A percentile compares a stretch with the other conserved stretches of the same genome.
These are phyloP conservation scores for Aspergillus sp. DNA, from an alignment of 2,329 filamentous ascomycete species.

Conservation along the genomic window DNA sequence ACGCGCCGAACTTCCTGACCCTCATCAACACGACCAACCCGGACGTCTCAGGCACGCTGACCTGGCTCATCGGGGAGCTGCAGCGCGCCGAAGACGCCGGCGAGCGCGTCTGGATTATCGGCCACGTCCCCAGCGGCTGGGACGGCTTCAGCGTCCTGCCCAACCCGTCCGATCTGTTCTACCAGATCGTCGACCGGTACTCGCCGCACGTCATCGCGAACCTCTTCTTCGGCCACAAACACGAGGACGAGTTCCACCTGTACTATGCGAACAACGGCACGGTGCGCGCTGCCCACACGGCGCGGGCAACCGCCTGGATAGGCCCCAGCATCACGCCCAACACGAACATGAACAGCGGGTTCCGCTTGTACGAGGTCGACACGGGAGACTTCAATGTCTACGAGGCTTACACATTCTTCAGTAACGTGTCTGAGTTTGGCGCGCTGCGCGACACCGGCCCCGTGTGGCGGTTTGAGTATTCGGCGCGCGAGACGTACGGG, in stretches of 20 bases:
- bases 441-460: slow-evolving; percentile 44
- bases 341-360: slow-evolving; percentile 56
- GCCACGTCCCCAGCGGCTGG: slow-evolving; percentile 57
- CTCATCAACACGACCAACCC: slow-evolving; percentile 54
- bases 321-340: slow-evolving; percentile 52
- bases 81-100: slow-evolving; percentile 52
- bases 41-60: slow-evolving; percentile 50
- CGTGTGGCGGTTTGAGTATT: slow-evolving; percentile 52
- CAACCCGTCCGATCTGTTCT: slow-evolving; percentile 55
- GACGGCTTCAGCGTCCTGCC: slow-evolving; percentile 55
- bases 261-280: slow-evolving; percentile 56
- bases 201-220: slow-evolving; percentile 56
- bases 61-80: slow-evolving; percentile 53
- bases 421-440: slow-evolving; percentile 49
- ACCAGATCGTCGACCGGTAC: slow-evolving; percentile 56
- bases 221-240: slow-evolving; percentile 56
- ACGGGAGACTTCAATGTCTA: slow-evolving; percentile 54
- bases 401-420: slow-evolving; percentile 54
- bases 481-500: slow-evolving; percentile 51
- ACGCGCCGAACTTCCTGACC: slow-evolving; percentile 46
- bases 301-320: slow-evolving; percentile 53
- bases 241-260: slow-evolving; percentile 55
- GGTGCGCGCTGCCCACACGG: slow-evolving; percentile 38
- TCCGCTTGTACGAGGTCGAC: slow-evolving; percentile 56
- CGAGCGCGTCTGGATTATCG: slow-evolving; percentile 56